phyloP scores from a whole-genome alignment of 768 basidiomycete species.

The Psilocybe subaeruginosa region DNA sequence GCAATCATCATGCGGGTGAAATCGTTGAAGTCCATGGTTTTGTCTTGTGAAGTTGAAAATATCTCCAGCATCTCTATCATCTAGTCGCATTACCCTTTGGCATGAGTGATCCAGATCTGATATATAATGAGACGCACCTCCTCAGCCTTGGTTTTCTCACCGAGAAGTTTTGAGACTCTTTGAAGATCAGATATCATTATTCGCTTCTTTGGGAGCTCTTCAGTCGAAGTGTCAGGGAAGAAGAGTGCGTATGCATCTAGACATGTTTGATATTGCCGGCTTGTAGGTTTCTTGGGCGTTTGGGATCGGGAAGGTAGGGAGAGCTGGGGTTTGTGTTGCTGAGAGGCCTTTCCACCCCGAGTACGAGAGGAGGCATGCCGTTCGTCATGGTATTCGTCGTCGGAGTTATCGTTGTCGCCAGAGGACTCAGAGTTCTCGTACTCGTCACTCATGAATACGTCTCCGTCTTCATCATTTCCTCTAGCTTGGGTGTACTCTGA shows the following conservation, averaged over 20 bases:
- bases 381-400: constrained; percentile 33
- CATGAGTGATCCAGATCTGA: not conserved
- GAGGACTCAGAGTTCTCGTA: constrained; percentile 16
- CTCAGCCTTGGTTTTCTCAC: constrained; percentile 74
- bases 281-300: constrained; percentile 36
- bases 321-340: constrained; percentile 3
- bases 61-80: constrained; percentile 80
- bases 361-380: not conserved
- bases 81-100: constrained; percentile 35
- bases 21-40: constrained; percentile 66
- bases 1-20: constrained; percentile 78
- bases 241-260: constrained; percentile 71
- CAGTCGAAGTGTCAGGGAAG: constrained; percentile 49
- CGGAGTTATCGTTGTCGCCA: constrained; percentile 32
- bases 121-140: constrained; percentile 50
- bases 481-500: not conserved
- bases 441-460: constrained; percentile 25
- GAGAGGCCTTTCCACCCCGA: not conserved
- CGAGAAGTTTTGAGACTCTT: constrained; percentile 60
- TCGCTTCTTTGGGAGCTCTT: constrained; percentile 50
- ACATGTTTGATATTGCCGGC: constrained; percentile 55
- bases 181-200: constrained; percentile 72
- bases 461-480: constrained; percentile 27
- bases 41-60: constrained; percentile 73
- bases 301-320: constrained; percentile 1